Percentiles rank a stretch among this genome's conserved stretches.
Conservation (phyloP, 306 rosid genomes). For the Prinsepia uniflora region DNA sequence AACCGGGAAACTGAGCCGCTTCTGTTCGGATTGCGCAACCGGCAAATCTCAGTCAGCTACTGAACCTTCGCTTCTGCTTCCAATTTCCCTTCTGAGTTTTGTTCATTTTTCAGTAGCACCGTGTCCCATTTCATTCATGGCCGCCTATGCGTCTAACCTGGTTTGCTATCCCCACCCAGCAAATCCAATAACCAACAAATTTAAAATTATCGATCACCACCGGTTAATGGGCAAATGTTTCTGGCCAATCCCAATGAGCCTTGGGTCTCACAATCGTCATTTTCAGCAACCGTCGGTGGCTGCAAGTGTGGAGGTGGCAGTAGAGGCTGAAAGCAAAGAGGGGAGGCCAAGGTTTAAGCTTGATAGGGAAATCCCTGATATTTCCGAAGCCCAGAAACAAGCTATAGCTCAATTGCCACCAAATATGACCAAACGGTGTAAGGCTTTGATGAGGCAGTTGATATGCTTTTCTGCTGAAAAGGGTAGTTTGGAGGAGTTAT, state of each 20-base stretch:
- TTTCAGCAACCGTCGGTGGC: constrained; percentile 28
- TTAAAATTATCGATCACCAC: constrained; percentile 19
- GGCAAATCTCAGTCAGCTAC: background rate
- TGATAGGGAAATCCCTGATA: constrained; percentile 40
- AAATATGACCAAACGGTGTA: constrained; percentile 62
- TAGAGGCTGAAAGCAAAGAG: constrained; percentile 22
- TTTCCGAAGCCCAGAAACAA: constrained; percentile 49
- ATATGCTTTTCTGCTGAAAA: constrained; percentile 61
- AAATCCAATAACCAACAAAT: constrained; percentile 24
- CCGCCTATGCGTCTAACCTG: constrained; percentile 29
- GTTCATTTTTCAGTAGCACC: background rate
- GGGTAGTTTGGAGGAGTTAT: constrained; percentile 46
- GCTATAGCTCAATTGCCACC: constrained; percentile 61
- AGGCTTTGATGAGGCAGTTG: constrained; percentile 74
- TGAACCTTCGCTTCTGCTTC: background rate
- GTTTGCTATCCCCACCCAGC: constrained; percentile 27
- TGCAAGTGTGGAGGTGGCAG: constrained; percentile 29
- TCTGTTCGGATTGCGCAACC: background rate
- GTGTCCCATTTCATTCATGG: constrained; percentile 26
- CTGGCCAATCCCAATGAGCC: constrained; percentile 19
- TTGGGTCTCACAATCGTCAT: constrained; percentile 20
- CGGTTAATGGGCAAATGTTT: constrained; percentile 4
- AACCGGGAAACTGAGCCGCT: background rate
- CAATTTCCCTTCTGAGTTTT: too few relatives aligned
- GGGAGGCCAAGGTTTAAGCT: constrained; percentile 51